A percentile compares a stretch with the other conserved stretches of the same genome.
phyloP scores from a whole-genome alignment of 192 early-diverging fungal species.

The Podila verticillata region DNA sequence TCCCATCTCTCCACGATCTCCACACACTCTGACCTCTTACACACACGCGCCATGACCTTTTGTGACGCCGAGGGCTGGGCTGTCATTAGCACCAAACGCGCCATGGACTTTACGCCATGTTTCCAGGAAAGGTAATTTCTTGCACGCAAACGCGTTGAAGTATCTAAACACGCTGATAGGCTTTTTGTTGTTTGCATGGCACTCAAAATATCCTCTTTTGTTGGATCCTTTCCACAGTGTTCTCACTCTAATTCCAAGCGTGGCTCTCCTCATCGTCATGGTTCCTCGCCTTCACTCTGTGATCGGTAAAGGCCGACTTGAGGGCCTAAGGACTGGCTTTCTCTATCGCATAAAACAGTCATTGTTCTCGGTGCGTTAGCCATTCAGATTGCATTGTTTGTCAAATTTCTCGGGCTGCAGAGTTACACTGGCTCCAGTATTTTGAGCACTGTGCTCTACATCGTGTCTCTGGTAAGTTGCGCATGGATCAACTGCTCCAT shows the following conservation, averaged over 20 bases:
- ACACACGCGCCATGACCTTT: slow-evolving; percentile 34
- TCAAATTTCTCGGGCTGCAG: slow-evolving; percentile 1
- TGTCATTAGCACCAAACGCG: slow-evolving; percentile 53
- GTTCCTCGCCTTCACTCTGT: slow-evolving; percentile 26
- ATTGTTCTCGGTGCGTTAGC: slow-evolving; percentile 1
- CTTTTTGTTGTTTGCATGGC: too few relatives aligned
- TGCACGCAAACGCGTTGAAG: slow-evolving; percentile 3
- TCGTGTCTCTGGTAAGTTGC: slow-evolving; percentile 22
- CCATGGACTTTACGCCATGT: slow-evolving; percentile 62
- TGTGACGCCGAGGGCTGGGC: slow-evolving; percentile 56
- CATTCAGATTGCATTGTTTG: slow-evolving; percentile 22
- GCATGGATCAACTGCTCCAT: too few relatives aligned
- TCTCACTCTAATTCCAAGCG: slow-evolving; percentile 19
- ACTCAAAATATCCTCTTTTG: too few relatives aligned
- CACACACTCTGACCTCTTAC: slow-evolving; percentile 10
- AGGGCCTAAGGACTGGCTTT: slow-evolving; percentile 1
- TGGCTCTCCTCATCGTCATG: slow-evolving; percentile 8
- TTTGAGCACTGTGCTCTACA: slow-evolving; percentile 25
- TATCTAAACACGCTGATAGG: too few relatives aligned
- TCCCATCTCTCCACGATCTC: too few relatives aligned
- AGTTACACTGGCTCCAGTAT: slow-evolving; percentile 12
- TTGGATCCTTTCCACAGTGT: slow-evolving; percentile 4
- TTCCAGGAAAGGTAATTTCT: slow-evolving; percentile 51
- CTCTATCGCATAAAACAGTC: slow-evolving; percentile 14
- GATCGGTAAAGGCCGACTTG: slow-evolving; percentile 29